phyloP scores from a whole-genome alignment of 148 eudicot genomes.

The Rhododendron ovatum region DNA sequence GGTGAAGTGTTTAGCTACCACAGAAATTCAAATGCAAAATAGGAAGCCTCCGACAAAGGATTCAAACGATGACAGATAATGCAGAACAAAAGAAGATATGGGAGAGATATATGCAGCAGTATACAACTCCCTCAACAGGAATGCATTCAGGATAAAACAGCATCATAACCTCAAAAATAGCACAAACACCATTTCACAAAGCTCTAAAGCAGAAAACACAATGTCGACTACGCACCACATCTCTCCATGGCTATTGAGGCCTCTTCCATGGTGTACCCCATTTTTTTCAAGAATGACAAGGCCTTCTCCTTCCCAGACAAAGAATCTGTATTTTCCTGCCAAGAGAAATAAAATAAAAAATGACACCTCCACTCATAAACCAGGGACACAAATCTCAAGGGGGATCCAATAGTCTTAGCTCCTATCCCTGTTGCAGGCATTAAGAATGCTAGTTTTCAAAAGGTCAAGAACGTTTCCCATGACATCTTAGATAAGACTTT shows the following conservation, averaged over 20 bases:
- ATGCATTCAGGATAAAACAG: background rate
- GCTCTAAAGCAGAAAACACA: background rate
- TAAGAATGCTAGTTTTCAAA: background rate
- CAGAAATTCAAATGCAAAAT: background rate
- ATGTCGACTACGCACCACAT: slow-evolving; percentile 53
- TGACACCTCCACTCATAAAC: background rate
- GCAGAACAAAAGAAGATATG: background rate
- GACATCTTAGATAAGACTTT: background rate
- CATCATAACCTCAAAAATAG: background rate
- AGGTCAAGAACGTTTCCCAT: background rate
- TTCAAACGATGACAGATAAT: background rate
- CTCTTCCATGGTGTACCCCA: slow-evolving; percentile 72
- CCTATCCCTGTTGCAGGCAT: background rate
- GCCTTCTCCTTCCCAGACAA: slow-evolving; percentile 32
- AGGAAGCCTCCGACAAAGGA: background rate
- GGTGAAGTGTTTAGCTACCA: background rate
- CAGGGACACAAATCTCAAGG: background rate
- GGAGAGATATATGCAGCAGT: background rate
- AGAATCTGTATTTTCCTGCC: slow-evolving; percentile 30
- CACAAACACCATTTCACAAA: background rate
- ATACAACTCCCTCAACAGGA: background rate
- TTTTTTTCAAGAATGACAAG: slow-evolving; percentile 40
- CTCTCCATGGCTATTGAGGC: slow-evolving; percentile 68
- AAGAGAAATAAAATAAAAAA: slow-evolving; percentile 9
- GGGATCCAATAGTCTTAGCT: background rate